Base-by-base conservation (phyloP, 2,329 filamentous ascomycete genomes). In the Atkinsonella texensis region DNA sequence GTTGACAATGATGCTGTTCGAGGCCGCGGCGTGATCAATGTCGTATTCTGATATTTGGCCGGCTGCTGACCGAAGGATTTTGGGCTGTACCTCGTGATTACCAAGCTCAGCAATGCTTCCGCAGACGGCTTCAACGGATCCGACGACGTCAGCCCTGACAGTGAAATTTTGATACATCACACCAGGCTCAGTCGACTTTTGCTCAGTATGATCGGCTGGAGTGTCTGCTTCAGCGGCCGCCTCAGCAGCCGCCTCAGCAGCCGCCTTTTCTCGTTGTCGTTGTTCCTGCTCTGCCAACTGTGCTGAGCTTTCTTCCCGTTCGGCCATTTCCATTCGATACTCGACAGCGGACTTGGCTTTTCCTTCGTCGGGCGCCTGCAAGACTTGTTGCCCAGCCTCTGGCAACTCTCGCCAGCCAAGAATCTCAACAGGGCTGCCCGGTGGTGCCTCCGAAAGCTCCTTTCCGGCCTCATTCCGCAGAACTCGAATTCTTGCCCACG, bases 381-480 rank as follows among this genome's bases (percentile, higher is more conserved):
- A 74, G 9, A 95, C 84, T 70, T 89, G 82, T 60, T 94, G 87
- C 48, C 94, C 94, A 1, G 93, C 91, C 23, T 79, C 76, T 1
- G 93, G 91, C 7, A 79, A 67, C 57, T 89, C 84, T 59, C 84
- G 83, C 93, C 93, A 98, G n/a, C 93, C 93, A 55, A 96, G 82
- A 18, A 98, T 81, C 67, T 97, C 89, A 3, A 95, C 87, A 0
- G 94, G 89, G 31, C 84, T 93, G 38, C 93, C 93, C 0, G 93
- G 94, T 0, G 83, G 81, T 13, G 89, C 90, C 66, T 89, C 83
- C 1, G 73, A 59, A 15, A 97, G 71, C 12, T 83, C 74, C 2
- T 76, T 69, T 18, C 93, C 91, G 4, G 85, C 85, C 71, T 97
- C 91, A 63, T 96, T 95, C 28, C 83, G 82, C 20, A 98, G 74